phyloP scores from a whole-genome alignment of 2,329 filamentous ascomycete species.

The Aspergillus flavus region DNA sequence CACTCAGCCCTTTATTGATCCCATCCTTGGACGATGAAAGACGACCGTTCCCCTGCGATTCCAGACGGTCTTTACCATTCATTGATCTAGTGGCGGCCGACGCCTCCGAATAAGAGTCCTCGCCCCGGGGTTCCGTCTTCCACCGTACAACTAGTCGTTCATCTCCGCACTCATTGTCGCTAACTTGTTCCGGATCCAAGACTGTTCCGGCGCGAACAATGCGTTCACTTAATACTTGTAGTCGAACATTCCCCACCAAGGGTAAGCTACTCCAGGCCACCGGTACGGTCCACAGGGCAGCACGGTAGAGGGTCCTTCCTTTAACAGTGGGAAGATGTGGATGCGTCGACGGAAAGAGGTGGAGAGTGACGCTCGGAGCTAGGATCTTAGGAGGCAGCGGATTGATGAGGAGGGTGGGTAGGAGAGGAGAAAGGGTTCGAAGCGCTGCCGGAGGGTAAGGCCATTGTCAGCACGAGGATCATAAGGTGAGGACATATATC shows the following conservation, averaged over 20 bases:
- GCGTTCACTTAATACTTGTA: conserved; percentile 86
- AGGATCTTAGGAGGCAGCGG: conserved; percentile 65
- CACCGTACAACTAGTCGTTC: conserved; percentile 92
- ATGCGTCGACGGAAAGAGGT: conserved; percentile 65
- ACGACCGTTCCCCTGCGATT: conserved; percentile 9
- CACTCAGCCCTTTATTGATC: conserved; percentile 44
- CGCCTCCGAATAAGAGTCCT: conserved; percentile 16
- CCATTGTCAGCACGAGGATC: conserved; percentile 8
- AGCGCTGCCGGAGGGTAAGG: conserved; percentile 50
- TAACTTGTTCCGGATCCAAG: conserved; percentile 36
- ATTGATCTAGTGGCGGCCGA: conserved; percentile 10
- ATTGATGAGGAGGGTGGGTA: conserved; percentile 63
- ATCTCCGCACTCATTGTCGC: conserved; percentile 41
- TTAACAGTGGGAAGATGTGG: conserved; percentile 83
- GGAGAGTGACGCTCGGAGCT: conserved; percentile 63
- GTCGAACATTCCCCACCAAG: conserved; percentile 83
- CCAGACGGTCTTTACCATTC: not conserved
- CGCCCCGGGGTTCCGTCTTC: conserved; percentile 62
- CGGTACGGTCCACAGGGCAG: conserved; percentile 92
- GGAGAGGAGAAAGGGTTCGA: conserved; percentile 61
- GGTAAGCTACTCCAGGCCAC: conserved; percentile 94
- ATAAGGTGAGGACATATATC: not conserved
- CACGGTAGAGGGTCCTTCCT: conserved; percentile 85
- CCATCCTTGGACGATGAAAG: conserved; percentile 32
- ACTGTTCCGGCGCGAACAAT: conserved; percentile 65